Base-by-base conservation (phyloP, 2,329 filamentous ascomycete genomes). In the Plectosphaerella plurivora region DNA sequence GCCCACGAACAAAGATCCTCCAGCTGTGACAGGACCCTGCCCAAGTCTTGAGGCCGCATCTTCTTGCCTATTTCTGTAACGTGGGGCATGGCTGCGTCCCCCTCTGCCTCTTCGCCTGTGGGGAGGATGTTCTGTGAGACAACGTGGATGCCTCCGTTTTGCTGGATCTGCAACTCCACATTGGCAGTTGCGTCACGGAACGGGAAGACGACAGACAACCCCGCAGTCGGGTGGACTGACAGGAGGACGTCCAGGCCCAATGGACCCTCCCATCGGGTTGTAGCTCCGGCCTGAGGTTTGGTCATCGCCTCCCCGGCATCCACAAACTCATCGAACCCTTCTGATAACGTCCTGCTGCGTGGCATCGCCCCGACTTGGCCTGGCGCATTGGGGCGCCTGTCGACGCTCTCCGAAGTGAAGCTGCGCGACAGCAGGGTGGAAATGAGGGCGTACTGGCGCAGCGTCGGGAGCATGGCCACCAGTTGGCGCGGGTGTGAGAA, bases 401-500 rank as follows among this genome's bases (percentile, higher is more conserved):
- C 67, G n/a, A 70, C 57, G 5, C 64, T 55, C 28, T 54, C 28
- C 11, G 28, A 33, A 7, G 16, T 44, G 16, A 90, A 88, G 52
- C 78, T 83, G 48, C 80, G 82, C 51, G 77, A 72, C 4, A 93
- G 74, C 3, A 94, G 68, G 0, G 75, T 81, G 1, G 83, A 83
- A 5, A 90, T 72, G 58, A 88, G 84, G 0, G 87, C 86, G 62
- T 90, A 94, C 65, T 94, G 89, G 14, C 90, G 78, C 15, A 94
- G 73, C 4, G 79, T 74, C 0, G 89, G 88, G n/a, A 95, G 75
- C 63, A 92, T 82, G 50, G 82, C 78, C 7, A 92, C 73, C 4
- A 95, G 72, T 63, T 95, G 89, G 48, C 84, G 81, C 0, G 90
- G 90, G 61, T 95, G 90, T 3, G 83, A 82, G 62, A 95, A 93